phyloP scores from a whole-genome alignment of 345 rosid species.

The Streptanthus diversifolius region DNA sequence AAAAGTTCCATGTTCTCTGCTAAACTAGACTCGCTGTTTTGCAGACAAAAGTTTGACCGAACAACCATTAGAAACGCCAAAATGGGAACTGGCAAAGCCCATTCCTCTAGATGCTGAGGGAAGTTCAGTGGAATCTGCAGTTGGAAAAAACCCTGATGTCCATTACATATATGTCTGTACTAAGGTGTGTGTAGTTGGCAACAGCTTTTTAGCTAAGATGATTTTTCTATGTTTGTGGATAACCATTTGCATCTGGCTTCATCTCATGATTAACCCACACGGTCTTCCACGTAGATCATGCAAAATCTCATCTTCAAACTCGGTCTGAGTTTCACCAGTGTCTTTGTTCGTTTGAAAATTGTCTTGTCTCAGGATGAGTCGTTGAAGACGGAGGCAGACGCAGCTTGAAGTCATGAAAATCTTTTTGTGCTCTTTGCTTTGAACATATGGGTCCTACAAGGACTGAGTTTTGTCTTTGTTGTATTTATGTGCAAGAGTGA shows the following conservation, averaged over 20 bases:
- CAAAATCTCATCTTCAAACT: not conserved
- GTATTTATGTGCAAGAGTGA: not conserved
- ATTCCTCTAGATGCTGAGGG: conserved; percentile 57
- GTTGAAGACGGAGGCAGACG: conserved; percentile 3
- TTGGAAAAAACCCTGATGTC: conserved; percentile 56
- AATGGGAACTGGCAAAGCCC: conserved; percentile 57
- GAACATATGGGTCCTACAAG: not conserved
- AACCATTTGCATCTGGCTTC: not conserved
- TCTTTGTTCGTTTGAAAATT: not conserved
- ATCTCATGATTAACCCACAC: not conserved
- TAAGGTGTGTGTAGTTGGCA: conserved; percentile 42
- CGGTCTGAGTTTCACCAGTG: not conserved
- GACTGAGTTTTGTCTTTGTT: not conserved
- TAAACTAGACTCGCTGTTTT: not conserved
- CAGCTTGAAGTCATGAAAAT: conserved; percentile 11
- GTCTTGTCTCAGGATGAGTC: conserved; percentile 23
- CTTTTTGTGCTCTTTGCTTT: not conserved
- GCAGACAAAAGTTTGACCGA: conserved; percentile 57
- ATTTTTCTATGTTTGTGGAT: not conserved
- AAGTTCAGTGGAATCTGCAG: conserved; percentile 50
- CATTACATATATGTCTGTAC: conserved; percentile 69
- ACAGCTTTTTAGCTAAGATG: not conserved
- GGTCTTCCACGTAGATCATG: not conserved
- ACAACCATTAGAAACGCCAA: conserved; percentile 40
- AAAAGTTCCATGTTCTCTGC: not conserved